Percentiles rank a stretch among this genome's conserved stretches.
phyloP scores from a whole-genome alignment of 169 alveolate genomes.

The Plasmodium vivax region DNA sequence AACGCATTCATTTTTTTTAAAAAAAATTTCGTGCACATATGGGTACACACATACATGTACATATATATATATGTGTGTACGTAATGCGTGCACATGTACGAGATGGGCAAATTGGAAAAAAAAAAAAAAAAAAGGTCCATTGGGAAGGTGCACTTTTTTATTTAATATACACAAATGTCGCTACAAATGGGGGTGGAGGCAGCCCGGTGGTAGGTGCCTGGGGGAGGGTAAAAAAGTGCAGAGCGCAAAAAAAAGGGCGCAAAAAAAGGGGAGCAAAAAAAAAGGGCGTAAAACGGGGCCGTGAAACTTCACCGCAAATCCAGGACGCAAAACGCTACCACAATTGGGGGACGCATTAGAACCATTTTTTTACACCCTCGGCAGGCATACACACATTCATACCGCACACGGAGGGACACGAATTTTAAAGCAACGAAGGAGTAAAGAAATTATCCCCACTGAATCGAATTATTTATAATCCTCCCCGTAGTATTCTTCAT shows the following conservation, averaged over 20 bases:
- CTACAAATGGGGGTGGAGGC: neutral
- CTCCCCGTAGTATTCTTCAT: constrained; percentile 12
- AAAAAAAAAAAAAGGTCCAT: neutral
- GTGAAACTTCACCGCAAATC: neutral
- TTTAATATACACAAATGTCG: neutral
- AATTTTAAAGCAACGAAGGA: neutral
- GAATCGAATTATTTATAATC: neutral
- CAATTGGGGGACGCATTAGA: neutral
- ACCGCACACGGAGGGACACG: neutral
- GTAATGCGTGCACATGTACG: neutral
- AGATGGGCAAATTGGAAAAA: neutral
- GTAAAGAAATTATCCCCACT: neutral
- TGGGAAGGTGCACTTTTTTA: neutral
- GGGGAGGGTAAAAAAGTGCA: neutral
- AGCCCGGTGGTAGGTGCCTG: neutral
- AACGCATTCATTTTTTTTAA: neutral
- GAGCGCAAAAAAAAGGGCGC: neutral
- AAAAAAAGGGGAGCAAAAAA: too few species aligned
- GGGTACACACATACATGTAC: neutral
- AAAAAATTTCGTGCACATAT: neutral
- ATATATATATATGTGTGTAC: neutral
- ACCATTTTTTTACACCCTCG: neutral
- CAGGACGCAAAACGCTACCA: neutral
- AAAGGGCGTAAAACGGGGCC: neutral
- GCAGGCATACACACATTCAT: neutral